Evolutionary conservation across 495 filamentous ascomycete genomes (phyloP), one percentile per base, ranked within the genome.

Genomic region (Aspergillus kassunensis): DNA sequence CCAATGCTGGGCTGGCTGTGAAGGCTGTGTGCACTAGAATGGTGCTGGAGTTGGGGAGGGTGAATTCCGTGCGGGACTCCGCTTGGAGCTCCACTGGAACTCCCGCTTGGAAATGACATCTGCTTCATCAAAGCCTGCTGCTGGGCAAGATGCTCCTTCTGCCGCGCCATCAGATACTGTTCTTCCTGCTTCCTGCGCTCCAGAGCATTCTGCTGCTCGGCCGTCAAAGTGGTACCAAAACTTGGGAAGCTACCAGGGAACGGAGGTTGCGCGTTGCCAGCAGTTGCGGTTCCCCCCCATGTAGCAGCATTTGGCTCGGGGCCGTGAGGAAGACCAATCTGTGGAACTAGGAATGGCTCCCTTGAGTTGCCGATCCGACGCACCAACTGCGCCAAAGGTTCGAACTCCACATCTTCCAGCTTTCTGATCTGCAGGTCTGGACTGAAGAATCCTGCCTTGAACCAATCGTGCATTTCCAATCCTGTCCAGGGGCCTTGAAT

Each of bases 391-490:
- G 92, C 93, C n/a, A 98, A 71, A 18, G 91, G 95, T 69, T 98
- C 95, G 53, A 96, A 98, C 34, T 98, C 91, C 0, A 76, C 70
- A 57, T 97, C 93, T 68, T 98, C 93, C 4, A 88, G 71, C 59
- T 96, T 95, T 73, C 92, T 96, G 46, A 98, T 92, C 40, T 91
- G 83, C 24, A 98, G 78, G 53, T 98, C 92, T 0, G 90, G 82
- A 9, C 90, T 93, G 71, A 98, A 98, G 74, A 97, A 98, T 37
- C 91, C 90, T 40, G 90, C 95, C 69, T 97, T 96, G 72, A 96
- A 98, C 93, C 93, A 98, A 60, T 98, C 93, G 61, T 98, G 91
- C 93, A 98, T 98, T 67, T 97, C 93, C 41, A 98, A 75, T 4
- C 93, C 93, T 33, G 89, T 95, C 76, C 90, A 98, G 4, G 93